phyloP scores from a whole-genome alignment of 208 protist genomes.

The Vickermania ingenoplastis region DNA sequence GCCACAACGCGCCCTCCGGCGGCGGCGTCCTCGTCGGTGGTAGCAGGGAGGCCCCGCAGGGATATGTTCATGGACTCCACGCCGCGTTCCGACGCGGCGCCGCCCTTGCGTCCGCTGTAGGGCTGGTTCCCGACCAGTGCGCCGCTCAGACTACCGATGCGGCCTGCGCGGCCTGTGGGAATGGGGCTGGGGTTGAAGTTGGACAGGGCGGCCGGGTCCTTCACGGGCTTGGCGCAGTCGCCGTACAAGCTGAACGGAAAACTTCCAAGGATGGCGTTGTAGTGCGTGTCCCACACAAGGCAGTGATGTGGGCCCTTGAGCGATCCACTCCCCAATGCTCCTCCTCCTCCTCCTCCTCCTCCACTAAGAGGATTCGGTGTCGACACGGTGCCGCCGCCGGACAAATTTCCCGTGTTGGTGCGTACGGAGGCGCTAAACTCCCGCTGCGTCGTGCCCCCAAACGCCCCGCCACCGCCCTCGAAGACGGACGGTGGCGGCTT shows the following conservation, averaged over 20 bases:
- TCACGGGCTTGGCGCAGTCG: background rate
- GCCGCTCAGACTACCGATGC: background rate
- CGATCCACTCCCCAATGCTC: background rate
- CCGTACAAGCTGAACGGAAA: constrained; percentile 6
- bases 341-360: background rate
- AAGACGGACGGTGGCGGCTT: background rate
- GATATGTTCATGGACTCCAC: background rate
- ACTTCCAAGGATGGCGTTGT: constrained; percentile 8
- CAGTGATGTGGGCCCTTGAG: background rate
- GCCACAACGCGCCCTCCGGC: background rate
- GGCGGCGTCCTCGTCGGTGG: background rate
- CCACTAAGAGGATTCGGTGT: too few relatives aligned
- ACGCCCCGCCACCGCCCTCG: background rate
- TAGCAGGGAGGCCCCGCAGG: background rate
- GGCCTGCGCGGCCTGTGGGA: background rate
- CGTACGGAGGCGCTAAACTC: background rate
- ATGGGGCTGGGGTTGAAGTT: background rate
- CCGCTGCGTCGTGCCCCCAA: background rate
- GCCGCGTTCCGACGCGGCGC: too few relatives aligned
- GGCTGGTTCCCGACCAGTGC: background rate
- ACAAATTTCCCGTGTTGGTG: background rate
- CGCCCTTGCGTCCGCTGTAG: background rate
- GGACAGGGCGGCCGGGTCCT: background rate
- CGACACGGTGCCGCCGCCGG: background rate
- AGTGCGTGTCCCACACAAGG: constrained; percentile 15